Evolutionary conservation across 129 eudicot species (phyloP).

Genomic region (Cynara cardunculus): DNA sequence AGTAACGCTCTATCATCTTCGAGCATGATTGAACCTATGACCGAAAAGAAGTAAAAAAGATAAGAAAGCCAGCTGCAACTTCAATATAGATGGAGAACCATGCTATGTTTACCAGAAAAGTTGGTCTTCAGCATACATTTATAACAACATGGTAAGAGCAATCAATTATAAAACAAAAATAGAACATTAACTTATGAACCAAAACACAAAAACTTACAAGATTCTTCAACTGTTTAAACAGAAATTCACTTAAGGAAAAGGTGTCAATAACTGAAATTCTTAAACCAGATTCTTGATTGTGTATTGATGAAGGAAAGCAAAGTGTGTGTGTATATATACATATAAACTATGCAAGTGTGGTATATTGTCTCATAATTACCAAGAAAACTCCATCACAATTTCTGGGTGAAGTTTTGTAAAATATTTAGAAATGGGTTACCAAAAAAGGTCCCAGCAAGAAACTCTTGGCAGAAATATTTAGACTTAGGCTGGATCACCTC

Average conservation of each 20-base stretch:
- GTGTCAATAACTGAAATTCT: background rate
- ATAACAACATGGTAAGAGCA: background rate
- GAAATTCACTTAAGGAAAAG: background rate
- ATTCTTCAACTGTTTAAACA: background rate
- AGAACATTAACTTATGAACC: background rate
- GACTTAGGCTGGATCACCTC: no score
- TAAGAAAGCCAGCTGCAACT: background rate
- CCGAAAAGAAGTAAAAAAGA: constrained; percentile 15
- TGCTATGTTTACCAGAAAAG: background rate
- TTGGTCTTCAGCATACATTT: background rate
- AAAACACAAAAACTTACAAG: background rate
- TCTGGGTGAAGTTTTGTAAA: background rate
- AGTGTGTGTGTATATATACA: background rate
- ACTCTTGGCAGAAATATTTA: background rate
- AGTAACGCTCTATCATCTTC: background rate
- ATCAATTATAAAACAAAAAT: background rate
- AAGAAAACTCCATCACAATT: background rate
- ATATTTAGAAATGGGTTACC: background rate
- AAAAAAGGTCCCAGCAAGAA: background rate
- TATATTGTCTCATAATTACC: background rate
- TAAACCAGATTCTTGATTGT: background rate
- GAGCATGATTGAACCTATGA: constrained; percentile 24
- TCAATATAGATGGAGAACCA: background rate
- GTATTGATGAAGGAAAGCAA: background rate
- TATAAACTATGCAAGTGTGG: background rate